These are phyloP conservation scores for Didymella segeticola DNA, from an alignment of 2,329 filamentous ascomycete species.

Conservation along the genomic window DNA sequence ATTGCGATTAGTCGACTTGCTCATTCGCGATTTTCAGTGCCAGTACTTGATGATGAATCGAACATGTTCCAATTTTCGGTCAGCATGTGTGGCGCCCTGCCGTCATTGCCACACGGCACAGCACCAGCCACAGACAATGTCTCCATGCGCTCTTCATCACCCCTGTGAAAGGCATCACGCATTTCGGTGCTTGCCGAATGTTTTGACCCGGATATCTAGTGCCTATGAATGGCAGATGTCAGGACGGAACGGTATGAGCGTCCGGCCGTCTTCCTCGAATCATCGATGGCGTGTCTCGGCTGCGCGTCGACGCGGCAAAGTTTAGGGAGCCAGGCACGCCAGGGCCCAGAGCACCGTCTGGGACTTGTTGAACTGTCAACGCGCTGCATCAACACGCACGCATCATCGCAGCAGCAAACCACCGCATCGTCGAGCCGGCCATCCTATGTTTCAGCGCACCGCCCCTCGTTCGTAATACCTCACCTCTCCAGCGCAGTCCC, in stretches of 20 bases:
- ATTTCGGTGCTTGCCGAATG: not conserved
- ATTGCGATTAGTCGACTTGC: not conserved
- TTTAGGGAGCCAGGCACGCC: no score
- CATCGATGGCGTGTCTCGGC: slow-evolving; percentile 6
- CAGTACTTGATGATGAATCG: not conserved
- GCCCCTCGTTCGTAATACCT: slow-evolving; percentile 5
- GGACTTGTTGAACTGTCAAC: slow-evolving; percentile 8
- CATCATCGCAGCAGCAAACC: slow-evolving; percentile 5
- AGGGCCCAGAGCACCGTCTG: not conserved
- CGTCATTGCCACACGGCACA: not conserved
- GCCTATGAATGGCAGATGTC: not conserved
- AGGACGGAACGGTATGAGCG: slow-evolving; percentile 7
- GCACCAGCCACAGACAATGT: not conserved
- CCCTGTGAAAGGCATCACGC: not conserved
- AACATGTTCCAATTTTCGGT: not conserved
- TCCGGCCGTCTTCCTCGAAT: not conserved
- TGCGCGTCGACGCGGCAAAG: slow-evolving; percentile 9
- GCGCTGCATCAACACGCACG: slow-evolving; percentile 8
- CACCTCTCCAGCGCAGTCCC: not conserved
- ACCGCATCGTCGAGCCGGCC: slow-evolving; percentile 9
- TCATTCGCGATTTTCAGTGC: not conserved
- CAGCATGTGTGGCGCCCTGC: not conserved
- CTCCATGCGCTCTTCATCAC: no score
- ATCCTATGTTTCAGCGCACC: slow-evolving; percentile 14
- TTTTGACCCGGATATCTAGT: not conserved